Percentiles rank a stretch among this genome's conserved stretches.
Conservation (phyloP, 805 yeast species). For the Kurtzmaniella cleridarum region DNA sequence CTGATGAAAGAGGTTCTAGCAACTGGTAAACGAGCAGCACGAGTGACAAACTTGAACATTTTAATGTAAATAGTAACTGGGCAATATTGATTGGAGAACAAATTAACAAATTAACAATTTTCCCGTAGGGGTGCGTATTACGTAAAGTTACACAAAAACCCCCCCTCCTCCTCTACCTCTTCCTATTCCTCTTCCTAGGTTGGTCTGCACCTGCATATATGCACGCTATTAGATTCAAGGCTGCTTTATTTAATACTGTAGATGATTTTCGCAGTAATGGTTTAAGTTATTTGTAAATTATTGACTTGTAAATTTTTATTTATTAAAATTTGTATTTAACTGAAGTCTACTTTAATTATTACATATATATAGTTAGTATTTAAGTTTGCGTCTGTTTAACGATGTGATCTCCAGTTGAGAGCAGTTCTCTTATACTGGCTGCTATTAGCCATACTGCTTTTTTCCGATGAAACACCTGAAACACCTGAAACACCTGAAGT, state of each 20-base stretch:
- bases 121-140: not conserved
- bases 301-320: too few relatives aligned
- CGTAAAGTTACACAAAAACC: not conserved
- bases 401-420: slow-evolving; percentile 28
- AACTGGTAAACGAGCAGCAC: slow-evolving; percentile 34
- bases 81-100: not conserved
- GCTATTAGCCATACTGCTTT: slow-evolving; percentile 9
- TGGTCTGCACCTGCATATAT: too few relatives aligned
- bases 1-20: slow-evolving; percentile 24
- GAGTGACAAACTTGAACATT: slow-evolving; percentile 52
- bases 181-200: too few relatives aligned
- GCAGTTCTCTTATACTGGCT: slow-evolving; percentile 27
- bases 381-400: too few relatives aligned
- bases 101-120: not conserved
- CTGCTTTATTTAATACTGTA: too few relatives aligned
- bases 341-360: too few relatives aligned
- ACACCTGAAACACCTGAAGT: slow-evolving; percentile 22
- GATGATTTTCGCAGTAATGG: too few relatives aligned
- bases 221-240: not conserved
- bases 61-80: slow-evolving; percentile 6
- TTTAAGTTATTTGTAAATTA: too few relatives aligned
- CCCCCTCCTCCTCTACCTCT: too few relatives aligned
- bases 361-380: too few relatives aligned
- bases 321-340: too few relatives aligned
- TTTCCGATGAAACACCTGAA: slow-evolving; percentile 22